phyloP scores from a whole-genome alignment of 257 asterid species.

The Solanum virginianum region DNA sequence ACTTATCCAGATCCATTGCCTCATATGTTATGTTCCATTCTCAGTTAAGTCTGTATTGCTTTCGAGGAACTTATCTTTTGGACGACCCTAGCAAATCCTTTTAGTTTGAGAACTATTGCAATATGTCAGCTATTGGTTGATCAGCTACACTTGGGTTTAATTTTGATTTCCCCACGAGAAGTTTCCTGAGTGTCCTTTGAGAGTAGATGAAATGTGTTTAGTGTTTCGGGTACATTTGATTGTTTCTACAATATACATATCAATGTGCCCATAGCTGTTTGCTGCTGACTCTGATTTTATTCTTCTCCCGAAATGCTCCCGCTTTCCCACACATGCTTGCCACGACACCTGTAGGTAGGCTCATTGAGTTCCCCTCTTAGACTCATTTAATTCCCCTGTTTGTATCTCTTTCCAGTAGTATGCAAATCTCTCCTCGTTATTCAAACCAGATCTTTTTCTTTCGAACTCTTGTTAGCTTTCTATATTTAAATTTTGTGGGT shows the following conservation, averaged over 20 bases:
- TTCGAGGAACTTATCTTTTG: not conserved
- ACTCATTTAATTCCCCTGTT: not conserved
- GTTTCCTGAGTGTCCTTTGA: not conserved
- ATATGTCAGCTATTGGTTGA: not conserved
- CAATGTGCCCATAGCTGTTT: not conserved
- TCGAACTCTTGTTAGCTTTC: not conserved
- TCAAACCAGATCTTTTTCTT: not conserved
- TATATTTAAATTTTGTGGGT: not conserved
- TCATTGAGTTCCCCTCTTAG: not conserved
- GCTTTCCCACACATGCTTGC: not conserved
- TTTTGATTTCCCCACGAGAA: not conserved
- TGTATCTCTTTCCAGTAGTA: not conserved
- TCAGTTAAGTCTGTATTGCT: not conserved
- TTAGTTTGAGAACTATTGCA: not conserved
- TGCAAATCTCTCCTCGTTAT: not conserved
- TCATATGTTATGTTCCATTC: not conserved
- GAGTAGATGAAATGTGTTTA: not conserved
- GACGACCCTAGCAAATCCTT: not conserved
- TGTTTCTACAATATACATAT: not conserved
- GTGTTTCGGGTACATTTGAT: not conserved
- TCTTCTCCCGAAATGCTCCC: not conserved
- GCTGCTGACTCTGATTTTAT: not conserved
- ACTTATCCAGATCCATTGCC: not conserved
- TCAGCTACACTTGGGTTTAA: not conserved
- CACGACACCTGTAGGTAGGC: not conserved